These are phyloP conservation scores for Grosmannia clavigera DNA, from an alignment of 2,329 filamentous ascomycete genomes.

Conservation along the genomic window DNA sequence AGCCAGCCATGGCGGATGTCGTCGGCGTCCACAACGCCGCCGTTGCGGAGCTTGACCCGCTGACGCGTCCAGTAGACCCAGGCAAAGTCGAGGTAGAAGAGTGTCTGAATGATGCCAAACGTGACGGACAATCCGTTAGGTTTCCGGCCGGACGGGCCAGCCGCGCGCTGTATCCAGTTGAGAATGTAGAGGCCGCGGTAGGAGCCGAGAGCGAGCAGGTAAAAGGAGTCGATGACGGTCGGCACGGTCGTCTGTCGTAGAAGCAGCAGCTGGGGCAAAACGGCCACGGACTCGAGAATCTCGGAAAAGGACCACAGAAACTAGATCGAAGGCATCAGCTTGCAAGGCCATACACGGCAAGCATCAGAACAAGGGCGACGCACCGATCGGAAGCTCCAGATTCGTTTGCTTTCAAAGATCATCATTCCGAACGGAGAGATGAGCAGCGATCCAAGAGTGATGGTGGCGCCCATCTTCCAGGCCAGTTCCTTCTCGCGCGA, in stretches of 20 bases:
- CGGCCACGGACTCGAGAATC: constrained; percentile 80
- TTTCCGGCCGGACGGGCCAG: constrained; percentile 43
- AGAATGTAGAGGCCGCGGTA: constrained; percentile 84
- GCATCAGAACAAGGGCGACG: constrained; percentile 11
- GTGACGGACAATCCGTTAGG: constrained; percentile 65
- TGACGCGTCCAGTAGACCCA: constrained; percentile 95
- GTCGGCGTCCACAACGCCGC: constrained; percentile 80
- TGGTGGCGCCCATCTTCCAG: constrained; percentile 77
- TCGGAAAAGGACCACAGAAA: constrained; percentile 80
- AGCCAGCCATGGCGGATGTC: constrained; percentile 80
- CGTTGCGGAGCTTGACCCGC: constrained; percentile 81
- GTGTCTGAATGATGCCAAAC: constrained; percentile 81
- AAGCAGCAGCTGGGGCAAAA: constrained; percentile 82
- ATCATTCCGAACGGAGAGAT: constrained; percentile 61
- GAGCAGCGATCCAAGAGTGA: constrained; percentile 51
- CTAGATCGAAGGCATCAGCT: constrained; percentile 27
- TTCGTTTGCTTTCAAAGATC: constrained; percentile 42
- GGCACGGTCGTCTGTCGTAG: constrained; percentile 91
- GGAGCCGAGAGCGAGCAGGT: constrained; percentile 73
- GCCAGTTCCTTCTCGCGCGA: constrained; percentile 84
- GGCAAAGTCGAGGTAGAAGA: constrained; percentile 84
- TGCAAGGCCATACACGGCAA: background rate
- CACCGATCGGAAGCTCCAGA: constrained; percentile 40
- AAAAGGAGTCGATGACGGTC: constrained; percentile 94
- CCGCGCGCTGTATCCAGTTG: constrained; percentile 70